Percentiles rank a stretch among this genome's conserved stretches.
These are phyloP conservation scores for Phaffomyces antillensis DNA, from an alignment of 805 yeast species.

Conservation along the genomic window DNA sequence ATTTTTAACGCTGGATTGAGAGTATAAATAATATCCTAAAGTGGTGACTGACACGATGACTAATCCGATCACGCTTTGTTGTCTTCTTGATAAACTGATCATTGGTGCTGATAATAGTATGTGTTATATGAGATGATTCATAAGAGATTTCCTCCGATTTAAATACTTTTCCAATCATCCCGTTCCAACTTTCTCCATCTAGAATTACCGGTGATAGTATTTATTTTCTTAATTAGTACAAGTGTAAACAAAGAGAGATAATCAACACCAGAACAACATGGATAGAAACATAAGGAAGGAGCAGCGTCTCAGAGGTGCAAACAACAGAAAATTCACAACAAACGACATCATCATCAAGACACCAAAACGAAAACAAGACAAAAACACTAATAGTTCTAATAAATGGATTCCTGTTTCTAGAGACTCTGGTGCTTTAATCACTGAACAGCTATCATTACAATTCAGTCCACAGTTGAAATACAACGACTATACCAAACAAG, in stretches of 20 bases:
- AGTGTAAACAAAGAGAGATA: not conserved
- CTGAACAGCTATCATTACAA: conserved; percentile 1
- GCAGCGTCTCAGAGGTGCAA: too few species aligned
- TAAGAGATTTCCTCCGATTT: too few species aligned
- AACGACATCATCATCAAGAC: conserved; percentile 10
- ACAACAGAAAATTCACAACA: conserved; percentile 6
- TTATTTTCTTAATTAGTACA: too few species aligned
- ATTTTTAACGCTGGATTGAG: not conserved
- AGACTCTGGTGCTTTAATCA: conserved; percentile 17
- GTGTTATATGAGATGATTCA: too few species aligned
- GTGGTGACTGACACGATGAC: too few species aligned
- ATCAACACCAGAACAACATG: conserved; percentile 1
- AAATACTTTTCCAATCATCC: not conserved
- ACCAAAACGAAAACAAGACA: conserved; percentile 4
- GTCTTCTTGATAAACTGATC: too few species aligned
- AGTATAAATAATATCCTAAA: not conserved
- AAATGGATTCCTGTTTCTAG: conserved; percentile 11
- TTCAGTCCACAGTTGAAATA: too few species aligned
- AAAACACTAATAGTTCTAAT: too few species aligned
- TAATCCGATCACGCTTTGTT: too few species aligned
- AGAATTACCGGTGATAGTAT: not conserved
- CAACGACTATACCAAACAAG: too few species aligned
- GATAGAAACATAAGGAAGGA: conserved; percentile 11
- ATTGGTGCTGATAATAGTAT: too few species aligned
- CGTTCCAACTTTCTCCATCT: conserved; percentile 4